These are phyloP conservation scores for Anthoceros angustus DNA, from an alignment of 225 moss, liverwort and hornwort genomes.

Conservation along the genomic window DNA sequence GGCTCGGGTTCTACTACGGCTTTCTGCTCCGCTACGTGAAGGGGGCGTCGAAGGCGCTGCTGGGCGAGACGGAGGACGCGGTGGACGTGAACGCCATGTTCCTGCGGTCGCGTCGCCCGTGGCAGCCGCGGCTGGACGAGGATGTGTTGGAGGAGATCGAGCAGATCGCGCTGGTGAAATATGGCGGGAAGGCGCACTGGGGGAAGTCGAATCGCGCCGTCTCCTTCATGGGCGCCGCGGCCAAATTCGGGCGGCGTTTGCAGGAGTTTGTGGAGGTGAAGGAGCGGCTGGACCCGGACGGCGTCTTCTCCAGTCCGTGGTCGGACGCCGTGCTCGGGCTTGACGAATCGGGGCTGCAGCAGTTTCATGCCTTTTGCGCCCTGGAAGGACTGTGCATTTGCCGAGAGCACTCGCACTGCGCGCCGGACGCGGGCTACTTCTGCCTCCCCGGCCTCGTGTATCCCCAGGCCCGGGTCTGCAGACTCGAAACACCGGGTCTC, in stretches of 20 bases:
- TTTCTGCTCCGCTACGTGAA: neutral
- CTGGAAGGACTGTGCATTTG: slow-evolving; percentile 35
- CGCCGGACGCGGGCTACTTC: slow-evolving; percentile 4
- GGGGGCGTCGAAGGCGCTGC: neutral
- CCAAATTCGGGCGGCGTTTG: slow-evolving; percentile 10
- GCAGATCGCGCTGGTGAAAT: slow-evolving; percentile 23
- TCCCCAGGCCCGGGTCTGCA: slow-evolving; percentile 24
- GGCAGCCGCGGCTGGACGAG: slow-evolving; percentile 31
- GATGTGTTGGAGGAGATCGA: slow-evolving; percentile 33
- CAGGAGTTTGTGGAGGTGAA: slow-evolving; percentile 16
- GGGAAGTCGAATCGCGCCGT: slow-evolving; percentile 25
- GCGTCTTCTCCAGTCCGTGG: slow-evolving; percentile 30
- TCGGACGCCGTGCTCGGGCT: slow-evolving; percentile 25
- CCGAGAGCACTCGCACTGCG: slow-evolving; percentile 21
- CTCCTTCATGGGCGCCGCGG: slow-evolving; percentile 7
- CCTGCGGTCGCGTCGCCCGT: slow-evolving; percentile 79
- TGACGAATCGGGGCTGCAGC: neutral
- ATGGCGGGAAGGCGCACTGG: slow-evolving; percentile 22
- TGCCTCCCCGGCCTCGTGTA: slow-evolving; percentile 20
- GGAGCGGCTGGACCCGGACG: slow-evolving; percentile 20
- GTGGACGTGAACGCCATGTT: slow-evolving; percentile 15
- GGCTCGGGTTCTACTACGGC: slow-evolving; percentile 1
- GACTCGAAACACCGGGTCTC: neutral
- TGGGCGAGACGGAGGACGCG: neutral
- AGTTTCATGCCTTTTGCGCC: slow-evolving; percentile 10